These are phyloP conservation scores for Thelephora ganbajun DNA, from an alignment of 768 basidiomycete genomes.

Conservation along the genomic window DNA sequence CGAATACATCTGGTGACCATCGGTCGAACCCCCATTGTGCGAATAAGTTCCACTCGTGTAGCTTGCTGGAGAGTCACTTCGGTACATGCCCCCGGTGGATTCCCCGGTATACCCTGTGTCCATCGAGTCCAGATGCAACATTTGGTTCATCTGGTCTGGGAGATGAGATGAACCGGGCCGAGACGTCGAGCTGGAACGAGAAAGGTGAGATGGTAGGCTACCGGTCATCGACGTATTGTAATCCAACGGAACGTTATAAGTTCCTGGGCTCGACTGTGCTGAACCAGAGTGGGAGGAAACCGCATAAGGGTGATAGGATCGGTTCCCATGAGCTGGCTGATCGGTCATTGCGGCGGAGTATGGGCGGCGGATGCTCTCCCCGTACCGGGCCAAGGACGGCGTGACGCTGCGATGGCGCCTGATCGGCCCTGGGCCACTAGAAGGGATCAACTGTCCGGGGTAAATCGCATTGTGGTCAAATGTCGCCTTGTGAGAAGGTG, in stretches of 20 bases:
- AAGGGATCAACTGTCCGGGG: slow-evolving; percentile 24
- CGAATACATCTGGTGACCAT: too few relatives aligned
- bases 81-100: slow-evolving; percentile 12
- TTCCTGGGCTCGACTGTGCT: slow-evolving; percentile 24
- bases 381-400: slow-evolving; percentile 42
- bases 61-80: slow-evolving; percentile 17
- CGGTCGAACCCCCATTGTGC: too few relatives aligned
- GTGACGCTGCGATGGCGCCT: slow-evolving; percentile 69
- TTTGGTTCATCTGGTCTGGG: slow-evolving; percentile 15
- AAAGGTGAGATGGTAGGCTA: neutral
- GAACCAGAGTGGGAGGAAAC: slow-evolving; percentile 13
- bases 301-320: slow-evolving; percentile 22
- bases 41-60: neutral
- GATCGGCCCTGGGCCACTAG: slow-evolving; percentile 38
- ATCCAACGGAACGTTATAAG: slow-evolving; percentile 36
- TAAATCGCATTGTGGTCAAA: slow-evolving; percentile 49
- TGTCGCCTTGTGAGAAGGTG: slow-evolving; percentile 52
- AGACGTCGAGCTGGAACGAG: slow-evolving; percentile 6
- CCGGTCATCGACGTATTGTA: slow-evolving; percentile 10
- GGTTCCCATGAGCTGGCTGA: slow-evolving; percentile 16
- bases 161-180: slow-evolving; percentile 13
- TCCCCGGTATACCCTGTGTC: slow-evolving; percentile 9
- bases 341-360: slow-evolving; percentile 26
- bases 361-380: slow-evolving; percentile 31
- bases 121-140: slow-evolving; percentile 13